Evolutionary conservation across 2,329 filamentous ascomycete species (phyloP).

Genomic region (Biscogniauxia mediterranea): DNA sequence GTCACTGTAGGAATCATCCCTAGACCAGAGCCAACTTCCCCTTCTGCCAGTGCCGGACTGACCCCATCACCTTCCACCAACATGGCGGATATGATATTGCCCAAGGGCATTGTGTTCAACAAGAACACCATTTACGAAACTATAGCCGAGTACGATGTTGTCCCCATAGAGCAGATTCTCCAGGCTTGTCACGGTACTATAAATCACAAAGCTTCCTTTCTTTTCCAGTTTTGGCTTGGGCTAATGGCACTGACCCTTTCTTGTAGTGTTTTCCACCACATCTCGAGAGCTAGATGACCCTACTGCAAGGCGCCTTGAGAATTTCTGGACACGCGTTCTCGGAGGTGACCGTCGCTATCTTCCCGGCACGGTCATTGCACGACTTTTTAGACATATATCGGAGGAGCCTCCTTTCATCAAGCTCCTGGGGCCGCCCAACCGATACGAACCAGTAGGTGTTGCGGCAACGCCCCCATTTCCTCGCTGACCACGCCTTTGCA

Average conservation of each 20-base stretch:
- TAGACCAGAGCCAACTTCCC: slow-evolving; percentile 12
- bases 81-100: slow-evolving; percentile 45
- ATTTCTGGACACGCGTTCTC: slow-evolving; percentile 67
- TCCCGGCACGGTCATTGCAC: slow-evolving; percentile 53
- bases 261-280: slow-evolving; percentile 59
- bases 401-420: slow-evolving; percentile 57
- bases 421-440: slow-evolving; percentile 50
- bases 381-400: slow-evolving; percentile 57
- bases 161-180: slow-evolving; percentile 53
- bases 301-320: slow-evolving; percentile 61
- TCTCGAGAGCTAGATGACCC: slow-evolving; percentile 58
- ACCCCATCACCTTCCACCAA: slow-evolving; percentile 25
- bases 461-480: neutral
- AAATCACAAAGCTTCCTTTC: neutral
- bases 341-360: slow-evolving; percentile 55
- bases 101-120: slow-evolving; percentile 58
- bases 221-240: neutral
- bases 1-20: slow-evolving; percentile 17
- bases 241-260: slow-evolving; percentile 12
- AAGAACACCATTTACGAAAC: slow-evolving; percentile 50
- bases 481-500: slow-evolving; percentile 19
- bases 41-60: slow-evolving; percentile 14
- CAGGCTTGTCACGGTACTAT: slow-evolving; percentile 56
- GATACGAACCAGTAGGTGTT: slow-evolving; percentile 51
- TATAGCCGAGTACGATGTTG: slow-evolving; percentile 49